These are phyloP conservation scores for Mortierella sp. DNA, from an alignment of 371 early-diverging fungal species.

Conservation along the genomic window DNA sequence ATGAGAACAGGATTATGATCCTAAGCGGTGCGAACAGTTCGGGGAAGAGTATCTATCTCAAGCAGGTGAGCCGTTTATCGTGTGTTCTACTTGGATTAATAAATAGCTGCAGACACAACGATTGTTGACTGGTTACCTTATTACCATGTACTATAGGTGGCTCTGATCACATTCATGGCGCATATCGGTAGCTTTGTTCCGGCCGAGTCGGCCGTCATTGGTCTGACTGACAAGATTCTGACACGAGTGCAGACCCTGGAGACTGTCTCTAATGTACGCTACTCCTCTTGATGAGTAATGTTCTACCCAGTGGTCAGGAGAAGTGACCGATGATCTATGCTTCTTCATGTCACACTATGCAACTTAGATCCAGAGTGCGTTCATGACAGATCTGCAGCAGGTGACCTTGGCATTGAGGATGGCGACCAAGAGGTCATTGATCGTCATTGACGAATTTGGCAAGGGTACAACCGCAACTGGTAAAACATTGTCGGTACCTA, in stretches of 20 bases:
- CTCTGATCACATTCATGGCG: constrained; percentile 86
- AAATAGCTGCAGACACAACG: not conserved
- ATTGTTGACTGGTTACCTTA: not conserved
- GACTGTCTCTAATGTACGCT: constrained; percentile 63
- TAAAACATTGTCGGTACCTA: not conserved
- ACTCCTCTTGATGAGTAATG: no score
- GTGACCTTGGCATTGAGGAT: constrained; percentile 64
- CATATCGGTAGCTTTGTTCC: constrained; percentile 97
- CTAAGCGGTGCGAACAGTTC: constrained; percentile 84
- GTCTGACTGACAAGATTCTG: constrained; percentile 91
- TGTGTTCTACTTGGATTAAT: not conserved
- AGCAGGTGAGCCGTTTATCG: constrained; percentile 70
- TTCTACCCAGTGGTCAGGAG: no score
- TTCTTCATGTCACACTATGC: no score
- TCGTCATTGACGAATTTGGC: constrained; percentile 99
- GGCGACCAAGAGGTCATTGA: constrained; percentile 67
- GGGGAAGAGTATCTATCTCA: constrained; percentile 84
- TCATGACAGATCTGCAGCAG: constrained; percentile 70
- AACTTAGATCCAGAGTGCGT: constrained; percentile 81
- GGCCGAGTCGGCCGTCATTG: constrained; percentile 82
- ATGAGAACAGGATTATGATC: constrained; percentile 62
- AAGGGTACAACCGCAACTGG: constrained; percentile 92
- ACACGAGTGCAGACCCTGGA: constrained; percentile 78
- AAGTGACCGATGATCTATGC: no score
- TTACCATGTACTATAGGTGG: constrained; percentile 52